Conservation (phyloP, 1,139 yeast species). For the Tardiomyces digboiensis region DNA sequence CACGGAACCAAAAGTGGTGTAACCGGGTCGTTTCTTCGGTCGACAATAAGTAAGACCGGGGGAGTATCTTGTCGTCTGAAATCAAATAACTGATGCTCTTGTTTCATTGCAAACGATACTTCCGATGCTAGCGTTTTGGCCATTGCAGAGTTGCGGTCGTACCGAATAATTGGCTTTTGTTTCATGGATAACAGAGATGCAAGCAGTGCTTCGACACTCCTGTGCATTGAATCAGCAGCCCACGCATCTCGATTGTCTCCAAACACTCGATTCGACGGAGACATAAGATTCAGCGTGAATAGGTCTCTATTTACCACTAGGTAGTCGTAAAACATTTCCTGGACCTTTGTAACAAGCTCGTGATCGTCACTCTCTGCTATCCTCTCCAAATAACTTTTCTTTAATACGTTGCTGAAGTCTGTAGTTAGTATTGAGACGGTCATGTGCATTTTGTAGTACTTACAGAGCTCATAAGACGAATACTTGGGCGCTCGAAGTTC, state of each 20-base stretch:
- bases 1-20: slow-evolving; percentile 92
- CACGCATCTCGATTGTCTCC: slow-evolving; percentile 30
- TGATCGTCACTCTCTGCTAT: slow-evolving; percentile 86
- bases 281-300: slow-evolving; percentile 36
- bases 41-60: slow-evolving; percentile 70
- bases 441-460: neutral
- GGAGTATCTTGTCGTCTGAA: slow-evolving; percentile 54
- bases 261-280: slow-evolving; percentile 16
- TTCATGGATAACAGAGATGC: slow-evolving; percentile 68
- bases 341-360: slow-evolving; percentile 66
- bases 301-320: slow-evolving; percentile 62
- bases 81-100: slow-evolving; percentile 52
- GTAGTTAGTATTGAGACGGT: neutral
- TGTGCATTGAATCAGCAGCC: slow-evolving; percentile 41
- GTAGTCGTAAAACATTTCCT: slow-evolving; percentile 82
- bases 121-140: slow-evolving; percentile 65
- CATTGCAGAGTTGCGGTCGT: slow-evolving; percentile 55
- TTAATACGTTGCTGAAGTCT: slow-evolving; percentile 59
- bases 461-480: slow-evolving; percentile 55
- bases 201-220: slow-evolving; percentile 41
- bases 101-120: slow-evolving; percentile 30
- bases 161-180: slow-evolving; percentile 68
- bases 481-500: slow-evolving; percentile 78
- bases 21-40: slow-evolving; percentile 81
- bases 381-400: slow-evolving; percentile 70